Base-by-base conservation (phyloP, 2,329 filamentous ascomycete genomes). In the Fusarium avenaceum region DNA sequence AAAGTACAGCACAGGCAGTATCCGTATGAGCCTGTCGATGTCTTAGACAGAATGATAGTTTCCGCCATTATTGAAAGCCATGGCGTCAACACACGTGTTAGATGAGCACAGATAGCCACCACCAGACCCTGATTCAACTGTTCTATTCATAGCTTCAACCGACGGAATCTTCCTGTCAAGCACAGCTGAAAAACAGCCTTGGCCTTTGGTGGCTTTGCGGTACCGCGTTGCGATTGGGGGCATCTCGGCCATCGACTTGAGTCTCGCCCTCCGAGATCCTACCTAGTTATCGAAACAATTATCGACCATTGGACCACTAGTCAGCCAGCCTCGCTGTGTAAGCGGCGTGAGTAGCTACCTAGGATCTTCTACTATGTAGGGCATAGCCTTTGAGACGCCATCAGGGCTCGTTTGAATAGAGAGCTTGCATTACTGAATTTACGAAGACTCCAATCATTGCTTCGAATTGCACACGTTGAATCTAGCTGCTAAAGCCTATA, bases 131-230 rank as follows among this genome's bases (percentile, higher is more conserved):
- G 24, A 24, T 35, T 40, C 8, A 33, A 30, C 15, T 20, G 32
- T 30, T 42, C 46, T 50, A 52, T 64, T 44, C 9, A 47, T 45
- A 44, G 30, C 51, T 42, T 19, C 20, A 28, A 11, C 20, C 11
- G 22, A 28, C 8, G 19, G 42, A 48, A 48, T 15, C 15, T 10
- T 6, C 43, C 19, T 17, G 42, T 4, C 35, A 44, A 45, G 40
- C 4, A 43, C 17, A 28, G 10, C 7, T 3, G 33, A 19, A 30
- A 39, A 52, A 28, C n/a, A 46, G 52, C 28, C 26, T 35, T 48
- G 13, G 20, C 39, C 59, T 35, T 30, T 30, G 28, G 28, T 49
- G 45, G 39, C 50, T 43, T 54, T 63, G 32, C 26, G 50, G 39
- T 14, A 44, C 49, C 49, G 43, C 40, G 39, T 60, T 43, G 9